Conservation (phyloP, 1,139 yeast genomes). For the Yamadazyma pseudoaaseri region DNA sequence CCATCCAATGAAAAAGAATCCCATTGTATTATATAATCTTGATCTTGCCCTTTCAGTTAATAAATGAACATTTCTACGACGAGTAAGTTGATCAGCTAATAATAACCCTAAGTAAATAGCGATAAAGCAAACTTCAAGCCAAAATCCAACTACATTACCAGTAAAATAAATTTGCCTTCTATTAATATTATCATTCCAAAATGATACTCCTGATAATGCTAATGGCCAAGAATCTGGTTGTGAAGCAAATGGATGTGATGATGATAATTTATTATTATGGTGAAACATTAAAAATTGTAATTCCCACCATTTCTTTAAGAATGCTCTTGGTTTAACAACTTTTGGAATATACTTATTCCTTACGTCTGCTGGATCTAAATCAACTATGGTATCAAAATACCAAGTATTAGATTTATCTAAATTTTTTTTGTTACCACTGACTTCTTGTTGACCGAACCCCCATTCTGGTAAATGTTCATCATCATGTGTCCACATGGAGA, state of each 20-base stretch:
- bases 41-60: conserved; percentile 65
- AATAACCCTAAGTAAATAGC: conserved; percentile 61
- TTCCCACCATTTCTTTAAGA: conserved; percentile 86
- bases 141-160: conserved; percentile 92
- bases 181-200: conserved; percentile 77
- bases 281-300: conserved; percentile 86
- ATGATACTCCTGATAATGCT: conserved; percentile 86
- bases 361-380: conserved; percentile 51
- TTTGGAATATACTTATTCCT: conserved; percentile 63
- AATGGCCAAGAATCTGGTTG: conserved; percentile 96
- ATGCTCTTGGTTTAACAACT: conserved; percentile 58
- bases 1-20: conserved; percentile 88
- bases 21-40: conserved; percentile 75
- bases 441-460: conserved; percentile 91
- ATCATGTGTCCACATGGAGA: conserved; percentile 93
- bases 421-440: conserved; percentile 87
- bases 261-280: conserved; percentile 81
- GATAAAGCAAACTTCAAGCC: conserved; percentile 74
- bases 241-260: conserved; percentile 95
- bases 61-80: conserved; percentile 66
- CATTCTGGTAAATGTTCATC: conserved; percentile 86
- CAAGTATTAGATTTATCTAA: conserved; percentile 69
- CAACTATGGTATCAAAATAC: conserved; percentile 72
- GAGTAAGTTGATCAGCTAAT: conserved; percentile 73
- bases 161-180: conserved; percentile 80